These are phyloP conservation scores for Termitomyces sp. DNA, from an alignment of 1,284 basidiomycete species.

Conservation along the genomic window DNA sequence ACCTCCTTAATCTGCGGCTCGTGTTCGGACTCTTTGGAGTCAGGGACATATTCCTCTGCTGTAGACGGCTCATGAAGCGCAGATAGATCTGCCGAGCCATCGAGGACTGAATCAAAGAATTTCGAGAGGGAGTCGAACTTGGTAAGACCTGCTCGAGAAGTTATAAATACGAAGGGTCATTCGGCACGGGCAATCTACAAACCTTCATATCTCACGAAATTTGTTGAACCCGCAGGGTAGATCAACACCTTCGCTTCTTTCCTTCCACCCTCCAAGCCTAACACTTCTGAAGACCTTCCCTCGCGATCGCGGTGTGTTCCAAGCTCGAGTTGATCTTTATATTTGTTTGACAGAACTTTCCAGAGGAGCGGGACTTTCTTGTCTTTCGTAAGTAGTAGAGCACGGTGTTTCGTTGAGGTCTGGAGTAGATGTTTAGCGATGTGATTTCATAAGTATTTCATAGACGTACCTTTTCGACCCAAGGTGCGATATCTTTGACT, in stretches of 20 bases:
- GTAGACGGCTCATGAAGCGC: constrained; percentile 32
- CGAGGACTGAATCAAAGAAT: constrained; percentile 64
- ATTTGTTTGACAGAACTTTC: constrained; percentile 80
- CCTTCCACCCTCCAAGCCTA: constrained; percentile 51
- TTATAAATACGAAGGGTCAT: neutral
- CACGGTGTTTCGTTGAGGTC: constrained; percentile 48
- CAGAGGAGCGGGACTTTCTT: constrained; percentile 81
- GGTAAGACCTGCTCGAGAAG: constrained; percentile 40
- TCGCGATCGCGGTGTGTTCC: constrained; percentile 66
- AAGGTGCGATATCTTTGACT: constrained; percentile 52
- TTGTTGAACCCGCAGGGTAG: constrained; percentile 53
- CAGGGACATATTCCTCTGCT: constrained; percentile 35
- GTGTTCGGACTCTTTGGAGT: constrained; percentile 41
- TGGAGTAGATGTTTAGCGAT: constrained; percentile 18
- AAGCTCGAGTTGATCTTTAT: constrained; percentile 60
- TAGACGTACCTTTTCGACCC: constrained; percentile 52
- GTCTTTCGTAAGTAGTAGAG: constrained; percentile 70
- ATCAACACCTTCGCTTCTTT: constrained; percentile 60
- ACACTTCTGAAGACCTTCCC: constrained; percentile 47
- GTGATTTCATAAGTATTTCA: neutral
- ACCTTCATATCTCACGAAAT: constrained; percentile 60
- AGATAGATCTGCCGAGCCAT: constrained; percentile 54
- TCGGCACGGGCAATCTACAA: constrained; percentile 8
- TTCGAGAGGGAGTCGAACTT: constrained; percentile 63
- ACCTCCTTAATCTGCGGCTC: constrained; percentile 16